These are phyloP conservation scores for Rhodomyrtus psidioides DNA, from an alignment of 441 rosid genomes.

Conservation along the genomic window DNA sequence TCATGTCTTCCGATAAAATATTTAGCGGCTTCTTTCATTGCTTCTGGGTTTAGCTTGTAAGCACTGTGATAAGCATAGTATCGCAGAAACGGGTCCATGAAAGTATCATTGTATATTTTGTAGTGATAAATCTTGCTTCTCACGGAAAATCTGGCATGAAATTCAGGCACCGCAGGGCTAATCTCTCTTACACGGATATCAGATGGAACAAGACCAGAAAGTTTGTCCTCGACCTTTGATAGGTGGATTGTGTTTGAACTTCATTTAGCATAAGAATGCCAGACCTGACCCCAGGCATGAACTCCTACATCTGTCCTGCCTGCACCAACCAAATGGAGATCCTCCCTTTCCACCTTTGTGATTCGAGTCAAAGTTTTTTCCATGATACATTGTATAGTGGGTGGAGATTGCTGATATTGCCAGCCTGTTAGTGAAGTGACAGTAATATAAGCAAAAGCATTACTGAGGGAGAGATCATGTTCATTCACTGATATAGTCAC, in stretches of 20 bases:
- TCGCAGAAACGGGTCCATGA: conserved; percentile 85
- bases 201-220: conserved; percentile 63
- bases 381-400: conserved; percentile 68
- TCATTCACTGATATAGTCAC: not conserved
- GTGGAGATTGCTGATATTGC: conserved; percentile 86
- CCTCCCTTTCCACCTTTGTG: conserved; percentile 61
- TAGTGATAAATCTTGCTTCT: conserved; percentile 66
- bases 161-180: conserved; percentile 61
- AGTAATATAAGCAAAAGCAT: not conserved
- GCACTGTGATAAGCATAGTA: conserved; percentile 50
- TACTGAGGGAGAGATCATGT: not conserved
- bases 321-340: conserved; percentile 71
- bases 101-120: conserved; percentile 58
- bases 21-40: conserved; percentile 63
- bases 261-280: conserved; percentile 9
- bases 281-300: conserved; percentile 97
- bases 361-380: conserved; percentile 58
- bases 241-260: not conserved
- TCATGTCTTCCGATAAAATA: conserved; percentile 62
- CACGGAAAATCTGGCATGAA: conserved; percentile 84
- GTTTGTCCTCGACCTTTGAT: conserved; percentile 1
- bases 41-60: conserved; percentile 47
- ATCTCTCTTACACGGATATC: conserved; percentile 80
- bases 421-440: conserved; percentile 43
- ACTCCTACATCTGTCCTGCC: conserved; percentile 91